Base-by-base conservation (phyloP, 345 rosid genomes). In the Dipteronia sinensis region DNA sequence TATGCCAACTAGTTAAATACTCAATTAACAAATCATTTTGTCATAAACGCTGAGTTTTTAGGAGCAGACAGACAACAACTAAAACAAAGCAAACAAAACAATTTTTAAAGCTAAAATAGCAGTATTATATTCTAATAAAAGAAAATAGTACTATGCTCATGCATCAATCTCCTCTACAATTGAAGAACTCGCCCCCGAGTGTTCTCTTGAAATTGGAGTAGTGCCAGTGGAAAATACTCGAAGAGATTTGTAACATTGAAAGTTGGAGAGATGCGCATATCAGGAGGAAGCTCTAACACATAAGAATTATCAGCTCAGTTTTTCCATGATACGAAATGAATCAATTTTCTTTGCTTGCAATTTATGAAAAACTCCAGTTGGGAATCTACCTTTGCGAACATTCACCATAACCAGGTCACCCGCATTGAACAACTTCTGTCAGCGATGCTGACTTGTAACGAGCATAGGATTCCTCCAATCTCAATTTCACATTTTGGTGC, bases 231-330 rank as follows among this genome's bases (percentile, higher is more conserved):
- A 15, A 49, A 49, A 15, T 49, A 13, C 47, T 70, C 22, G 34
- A 44, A 67, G 3, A 78, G 10, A 12, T 71, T 56, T 1, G 56
- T 55, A 10, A 78, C 38, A 38, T 51, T 78, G 65, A 78, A 72
- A 2, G 81, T 71, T 2, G 53, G 53, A 6, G 71, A 78, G 17
- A 63, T 64, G 15, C 9, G 49, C 76, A 77, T 77, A 12, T 0
- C 0, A 0, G 12, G 2, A 10, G 80, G 76, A 2, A 77, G 70
- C 59, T 15, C 75, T 27, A 77, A 40, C 3, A 77, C 46, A 64
- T 77, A 77, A 59, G 51, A 55, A 71, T 64, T 72, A 2, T 78
- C 72, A n/a, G 16, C 38, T 71, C 5, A 78, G 29, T 63, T 78
- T 77, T 13, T 34, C 2, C 10, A 76, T 42, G 20, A 76, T 44